A percentile compares a stretch with the other conserved stretches of the same genome.
These are phyloP conservation scores for Tuber umbilicatum DNA, from an alignment of 495 filamentous ascomycete genomes.

Conservation along the genomic window DNA sequence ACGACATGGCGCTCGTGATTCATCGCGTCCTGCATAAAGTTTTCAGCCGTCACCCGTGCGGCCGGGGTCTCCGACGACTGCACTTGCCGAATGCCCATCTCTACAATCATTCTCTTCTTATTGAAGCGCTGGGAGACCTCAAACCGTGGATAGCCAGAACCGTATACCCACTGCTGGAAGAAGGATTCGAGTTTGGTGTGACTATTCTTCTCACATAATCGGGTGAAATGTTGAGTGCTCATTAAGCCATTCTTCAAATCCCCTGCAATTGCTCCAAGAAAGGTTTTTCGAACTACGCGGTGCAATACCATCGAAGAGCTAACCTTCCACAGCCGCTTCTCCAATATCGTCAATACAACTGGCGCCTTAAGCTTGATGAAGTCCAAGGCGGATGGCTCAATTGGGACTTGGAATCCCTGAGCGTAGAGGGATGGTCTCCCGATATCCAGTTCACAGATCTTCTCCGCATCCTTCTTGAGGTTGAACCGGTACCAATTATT, in stretches of 20 bases:
- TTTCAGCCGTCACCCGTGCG: conserved; percentile 43
- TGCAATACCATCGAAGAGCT: conserved; percentile 74
- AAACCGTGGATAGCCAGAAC: conserved; percentile 81
- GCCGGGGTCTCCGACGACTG: conserved; percentile 53
- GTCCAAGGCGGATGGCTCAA: conserved; percentile 76
- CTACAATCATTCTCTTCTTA: conserved; percentile 92
- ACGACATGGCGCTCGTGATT: conserved; percentile 67
- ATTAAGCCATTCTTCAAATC: conserved; percentile 65
- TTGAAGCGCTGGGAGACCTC: conserved; percentile 83
- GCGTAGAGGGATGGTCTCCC: conserved; percentile 73
- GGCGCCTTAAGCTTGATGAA: conserved; percentile 91
- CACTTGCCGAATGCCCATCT: conserved; percentile 80
- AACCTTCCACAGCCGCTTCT: conserved; percentile 79
- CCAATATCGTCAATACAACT: conserved; percentile 85
- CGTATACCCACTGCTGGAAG: conserved; percentile 87
- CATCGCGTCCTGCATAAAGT: conserved; percentile 75
- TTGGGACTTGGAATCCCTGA: conserved; percentile 65
- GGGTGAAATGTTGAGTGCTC: conserved; percentile 66
- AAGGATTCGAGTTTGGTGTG: conserved; percentile 78
- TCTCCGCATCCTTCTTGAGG: conserved; percentile 78
- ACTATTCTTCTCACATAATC: conserved; percentile 75
- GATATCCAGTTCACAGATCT: conserved; percentile 71
- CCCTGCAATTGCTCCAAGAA: conserved; percentile 73
- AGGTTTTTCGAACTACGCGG: conserved; percentile 73
- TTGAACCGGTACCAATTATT: conserved; percentile 91